phyloP scores from a whole-genome alignment of 768 basidiomycete genomes.

The Boletus subparvulus region DNA sequence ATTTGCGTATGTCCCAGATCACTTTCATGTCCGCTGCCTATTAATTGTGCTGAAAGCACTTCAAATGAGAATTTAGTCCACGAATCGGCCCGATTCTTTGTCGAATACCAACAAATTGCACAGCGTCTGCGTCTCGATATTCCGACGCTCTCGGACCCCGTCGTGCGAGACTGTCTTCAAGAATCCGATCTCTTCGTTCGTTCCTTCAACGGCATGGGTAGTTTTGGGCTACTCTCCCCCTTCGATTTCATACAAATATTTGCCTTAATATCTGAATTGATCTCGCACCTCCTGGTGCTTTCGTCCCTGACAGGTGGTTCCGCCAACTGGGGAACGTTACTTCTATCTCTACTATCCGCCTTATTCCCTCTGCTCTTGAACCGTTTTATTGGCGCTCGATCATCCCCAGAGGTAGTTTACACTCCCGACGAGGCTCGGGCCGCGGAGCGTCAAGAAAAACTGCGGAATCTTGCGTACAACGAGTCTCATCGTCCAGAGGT shows the following conservation, averaged over 20 bases:
- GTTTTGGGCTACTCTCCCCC: slow-evolving; percentile 78
- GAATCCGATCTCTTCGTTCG: slow-evolving; percentile 84
- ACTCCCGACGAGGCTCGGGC: slow-evolving; percentile 60
- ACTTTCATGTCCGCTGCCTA: slow-evolving; percentile 12
- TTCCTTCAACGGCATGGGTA: slow-evolving; percentile 70
- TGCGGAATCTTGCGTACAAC: slow-evolving; percentile 73
- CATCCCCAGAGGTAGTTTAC: slow-evolving; percentile 44
- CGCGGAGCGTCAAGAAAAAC: slow-evolving; percentile 68
- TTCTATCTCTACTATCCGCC: slow-evolving; percentile 61
- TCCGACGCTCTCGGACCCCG: slow-evolving; percentile 73
- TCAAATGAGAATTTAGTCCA: slow-evolving; percentile 74
- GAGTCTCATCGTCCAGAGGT: slow-evolving; percentile 80
- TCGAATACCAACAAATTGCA: slow-evolving; percentile 78
- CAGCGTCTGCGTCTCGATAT: slow-evolving; percentile 76
- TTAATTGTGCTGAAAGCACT: slow-evolving; percentile 40
- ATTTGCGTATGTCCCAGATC: slow-evolving; percentile 58
- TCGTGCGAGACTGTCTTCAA: slow-evolving; percentile 74
- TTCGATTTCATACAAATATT: slow-evolving; percentile 76
- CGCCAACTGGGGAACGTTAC: slow-evolving; percentile 54
- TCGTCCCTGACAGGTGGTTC: slow-evolving; percentile 56
- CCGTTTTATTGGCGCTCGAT: slow-evolving; percentile 44
- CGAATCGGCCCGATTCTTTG: slow-evolving; percentile 67
- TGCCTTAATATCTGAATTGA: slow-evolving; percentile 66
- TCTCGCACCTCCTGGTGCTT: slow-evolving; percentile 69
- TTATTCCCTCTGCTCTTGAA: slow-evolving; percentile 58